Evolutionary conservation across 2,329 filamentous ascomycete genomes (phyloP).

Genomic region (Ascochyta clinopodiicola): DNA sequence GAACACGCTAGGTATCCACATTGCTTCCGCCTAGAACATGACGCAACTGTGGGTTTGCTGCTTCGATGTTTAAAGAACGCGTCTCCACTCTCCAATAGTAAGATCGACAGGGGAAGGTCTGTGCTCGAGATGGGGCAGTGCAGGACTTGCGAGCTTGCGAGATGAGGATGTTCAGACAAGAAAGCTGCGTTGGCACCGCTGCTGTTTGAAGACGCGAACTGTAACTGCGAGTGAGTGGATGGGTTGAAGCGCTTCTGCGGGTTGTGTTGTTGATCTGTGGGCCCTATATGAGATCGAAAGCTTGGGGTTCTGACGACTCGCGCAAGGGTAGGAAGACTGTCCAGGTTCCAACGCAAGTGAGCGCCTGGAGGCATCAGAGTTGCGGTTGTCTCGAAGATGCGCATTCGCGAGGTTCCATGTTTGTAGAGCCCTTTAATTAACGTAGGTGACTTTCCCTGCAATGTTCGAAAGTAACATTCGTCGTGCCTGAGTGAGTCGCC

Average conservation of each 20-base stretch:
- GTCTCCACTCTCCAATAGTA: slow-evolving; percentile 21
- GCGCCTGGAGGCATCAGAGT: neutral
- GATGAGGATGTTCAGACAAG: slow-evolving; percentile 15
- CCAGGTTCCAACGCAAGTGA: neutral
- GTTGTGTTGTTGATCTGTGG: slow-evolving; percentile 1
- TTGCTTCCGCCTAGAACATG: slow-evolving; percentile 12
- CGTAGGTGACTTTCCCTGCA: neutral
- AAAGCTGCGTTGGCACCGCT: slow-evolving; percentile 1
- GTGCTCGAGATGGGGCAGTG: slow-evolving; percentile 2
- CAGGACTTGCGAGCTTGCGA: neutral
- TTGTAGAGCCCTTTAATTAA: no score
- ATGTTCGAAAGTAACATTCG: neutral
- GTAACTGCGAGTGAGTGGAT: slow-evolving; percentile 1
- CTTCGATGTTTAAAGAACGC: neutral
- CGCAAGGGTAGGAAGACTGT: neutral
- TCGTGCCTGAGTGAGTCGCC: neutral
- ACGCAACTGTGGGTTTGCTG: slow-evolving; percentile 15
- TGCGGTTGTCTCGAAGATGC: neutral
- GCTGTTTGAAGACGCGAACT: slow-evolving; percentile 4
- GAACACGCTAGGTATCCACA: neutral
- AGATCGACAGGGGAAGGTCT: slow-evolving; percentile 29
- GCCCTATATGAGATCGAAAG: slow-evolving; percentile 8
- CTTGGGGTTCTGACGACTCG: neutral
- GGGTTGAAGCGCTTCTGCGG: neutral
- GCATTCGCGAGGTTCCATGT: neutral